These are phyloP conservation scores for Echites panduratus DNA, from an alignment of 257 asterid species.

Conservation along the genomic window DNA sequence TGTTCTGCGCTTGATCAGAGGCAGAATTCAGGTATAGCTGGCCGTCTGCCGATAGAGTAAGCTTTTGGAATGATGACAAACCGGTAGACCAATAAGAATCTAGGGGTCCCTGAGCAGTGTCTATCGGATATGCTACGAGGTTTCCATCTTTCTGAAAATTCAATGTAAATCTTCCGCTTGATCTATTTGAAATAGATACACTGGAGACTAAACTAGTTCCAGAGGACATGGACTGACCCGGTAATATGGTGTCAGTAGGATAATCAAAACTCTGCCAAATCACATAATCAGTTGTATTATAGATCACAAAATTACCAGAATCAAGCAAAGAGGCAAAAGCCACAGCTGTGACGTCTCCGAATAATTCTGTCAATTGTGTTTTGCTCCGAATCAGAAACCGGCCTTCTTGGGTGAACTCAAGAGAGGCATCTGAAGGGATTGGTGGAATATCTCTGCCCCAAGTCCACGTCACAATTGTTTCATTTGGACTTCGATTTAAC, in stretches of 20 bases:
- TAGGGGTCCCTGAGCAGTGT: background rate
- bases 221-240: constrained; percentile 15
- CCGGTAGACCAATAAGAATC: constrained; percentile 17
- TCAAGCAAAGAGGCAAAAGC: constrained; percentile 22
- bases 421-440: constrained; percentile 13
- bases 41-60: constrained; percentile 15
- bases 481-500: background rate
- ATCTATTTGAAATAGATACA: constrained; percentile 10
- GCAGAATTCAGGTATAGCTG: constrained; percentile 2
- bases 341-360: background rate
- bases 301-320: constrained; percentile 21
- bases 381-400: constrained; percentile 8
- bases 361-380: background rate
- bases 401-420: constrained; percentile 17
- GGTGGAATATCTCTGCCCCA: constrained; percentile 18
- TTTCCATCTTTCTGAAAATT: constrained; percentile 19
- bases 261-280: constrained; percentile 18
- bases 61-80: background rate
- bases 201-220: constrained; percentile 15
- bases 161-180: constrained; percentile 22
- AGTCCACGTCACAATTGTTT: constrained; percentile 20
- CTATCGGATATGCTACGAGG: constrained; percentile 23
- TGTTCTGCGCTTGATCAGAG: no score
- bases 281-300: constrained; percentile 5
- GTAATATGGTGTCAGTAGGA: constrained; percentile 26